These are phyloP conservation scores for Xylaria longipes DNA, from an alignment of 495 filamentous ascomycete species.

Conservation along the genomic window DNA sequence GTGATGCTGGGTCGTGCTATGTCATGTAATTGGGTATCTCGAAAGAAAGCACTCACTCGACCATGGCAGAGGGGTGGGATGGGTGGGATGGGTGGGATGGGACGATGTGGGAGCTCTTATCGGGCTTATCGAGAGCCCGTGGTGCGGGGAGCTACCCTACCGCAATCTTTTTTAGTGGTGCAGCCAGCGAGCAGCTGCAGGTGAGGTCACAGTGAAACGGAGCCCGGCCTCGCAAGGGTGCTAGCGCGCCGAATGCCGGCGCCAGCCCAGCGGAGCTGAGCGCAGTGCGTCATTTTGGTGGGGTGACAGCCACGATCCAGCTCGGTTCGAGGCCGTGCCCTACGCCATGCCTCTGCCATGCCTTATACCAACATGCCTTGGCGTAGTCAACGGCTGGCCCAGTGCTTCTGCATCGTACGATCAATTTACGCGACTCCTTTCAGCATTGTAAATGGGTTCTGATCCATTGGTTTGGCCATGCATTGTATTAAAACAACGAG, in stretches of 20 bases:
- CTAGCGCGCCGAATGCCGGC: conserved; percentile 26
- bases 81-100: conserved; percentile 28
- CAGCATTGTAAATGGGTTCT: background rate
- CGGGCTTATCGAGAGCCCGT: conserved; percentile 16
- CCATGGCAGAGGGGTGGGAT: background rate
- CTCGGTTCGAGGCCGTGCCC: background rate
- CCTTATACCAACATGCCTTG: background rate
- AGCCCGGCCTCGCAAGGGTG: background rate
- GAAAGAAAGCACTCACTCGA: conserved; percentile 24
- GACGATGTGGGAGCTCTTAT: conserved; percentile 25
- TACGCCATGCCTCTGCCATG: background rate
- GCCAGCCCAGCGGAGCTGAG: conserved; percentile 19
- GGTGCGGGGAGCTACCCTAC: conserved; percentile 24
- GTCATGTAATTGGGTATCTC: conserved; percentile 21
- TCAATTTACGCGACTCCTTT: background rate
- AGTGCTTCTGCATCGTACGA: conserved; percentile 1
- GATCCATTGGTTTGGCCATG: background rate
- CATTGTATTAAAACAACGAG: background rate
- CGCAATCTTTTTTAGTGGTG: background rate
- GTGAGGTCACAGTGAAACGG: conserved; percentile 22
- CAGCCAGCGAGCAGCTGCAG: background rate
- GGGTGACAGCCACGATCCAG: conserved; percentile 7
- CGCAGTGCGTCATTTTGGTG: conserved; percentile 25
- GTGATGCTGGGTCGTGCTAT: conserved; percentile 18
- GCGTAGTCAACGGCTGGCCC: background rate